Evolutionary conservation across 345 rosid genomes (phyloP).

Genomic region (Lepidium sativum): DNA sequence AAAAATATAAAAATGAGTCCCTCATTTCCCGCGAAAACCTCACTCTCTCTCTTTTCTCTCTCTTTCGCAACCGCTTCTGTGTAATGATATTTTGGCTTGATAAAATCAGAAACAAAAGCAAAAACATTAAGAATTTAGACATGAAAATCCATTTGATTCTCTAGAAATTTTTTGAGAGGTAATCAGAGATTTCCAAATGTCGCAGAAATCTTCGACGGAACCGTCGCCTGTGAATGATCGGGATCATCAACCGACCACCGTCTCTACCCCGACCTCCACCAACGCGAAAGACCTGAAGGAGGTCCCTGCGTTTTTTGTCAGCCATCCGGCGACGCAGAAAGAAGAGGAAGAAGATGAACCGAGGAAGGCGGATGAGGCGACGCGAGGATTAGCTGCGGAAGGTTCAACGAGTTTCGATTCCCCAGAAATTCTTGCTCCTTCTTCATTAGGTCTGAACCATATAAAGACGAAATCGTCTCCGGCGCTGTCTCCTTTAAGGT

Average conservation of each 20-base stretch:
- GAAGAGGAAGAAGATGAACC: background rate
- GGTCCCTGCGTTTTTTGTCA: slow-evolving; percentile 49
- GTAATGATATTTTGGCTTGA: slow-evolving; percentile 15
- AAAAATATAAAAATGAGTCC: slow-evolving; percentile 4
- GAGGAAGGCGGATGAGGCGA: slow-evolving; percentile 1
- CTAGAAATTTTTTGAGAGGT: background rate
- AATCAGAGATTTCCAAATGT: background rate
- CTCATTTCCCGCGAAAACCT: slow-evolving; percentile 62
- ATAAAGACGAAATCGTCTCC: slow-evolving; percentile 62
- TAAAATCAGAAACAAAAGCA: background rate
- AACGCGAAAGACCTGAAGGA: slow-evolving; percentile 44
- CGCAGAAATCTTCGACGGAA: slow-evolving; percentile 30
- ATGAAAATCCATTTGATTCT: slow-evolving; percentile 7
- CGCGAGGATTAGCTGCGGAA: background rate
- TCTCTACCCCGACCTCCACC: slow-evolving; percentile 16
- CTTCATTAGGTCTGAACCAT: slow-evolving; percentile 64
- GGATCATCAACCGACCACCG: slow-evolving; percentile 13
- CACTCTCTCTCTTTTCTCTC: slow-evolving; percentile 17
- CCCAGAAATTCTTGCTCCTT: slow-evolving; percentile 45
- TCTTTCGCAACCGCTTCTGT: slow-evolving; percentile 19
- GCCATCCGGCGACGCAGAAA: slow-evolving; percentile 20
- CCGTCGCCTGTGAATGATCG: slow-evolving; percentile 21
- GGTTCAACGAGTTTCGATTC: slow-evolving; percentile 17
- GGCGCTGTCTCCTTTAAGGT: slow-evolving; percentile 47
- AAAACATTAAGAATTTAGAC: background rate